Evolutionary conservation across 352 stramenopile genomes (phyloP).

Genomic region (Discostella stelligera): DNA sequence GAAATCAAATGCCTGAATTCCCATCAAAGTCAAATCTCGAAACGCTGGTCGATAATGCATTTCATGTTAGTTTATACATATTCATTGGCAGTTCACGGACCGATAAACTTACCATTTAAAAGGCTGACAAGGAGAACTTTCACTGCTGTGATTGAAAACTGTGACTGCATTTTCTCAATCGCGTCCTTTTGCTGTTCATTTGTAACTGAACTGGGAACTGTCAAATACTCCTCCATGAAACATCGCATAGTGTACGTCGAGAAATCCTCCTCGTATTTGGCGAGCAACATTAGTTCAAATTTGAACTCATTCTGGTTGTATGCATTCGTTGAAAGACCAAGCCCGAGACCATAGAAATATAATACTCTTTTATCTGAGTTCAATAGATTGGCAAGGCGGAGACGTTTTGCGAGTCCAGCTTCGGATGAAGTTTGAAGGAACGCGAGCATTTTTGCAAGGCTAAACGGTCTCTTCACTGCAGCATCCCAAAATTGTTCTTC

Average conservation of each 20-base stretch:
- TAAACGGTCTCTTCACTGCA: slow-evolving; percentile 70
- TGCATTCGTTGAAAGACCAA: slow-evolving; percentile 65
- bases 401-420: slow-evolving; percentile 65
- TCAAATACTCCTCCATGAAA: slow-evolving; percentile 74
- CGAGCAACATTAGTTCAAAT: slow-evolving; percentile 65
- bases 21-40: slow-evolving; percentile 58
- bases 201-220: slow-evolving; percentile 8
- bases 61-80: background rate
- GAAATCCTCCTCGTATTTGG: slow-evolving; percentile 72
- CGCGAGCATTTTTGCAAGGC: slow-evolving; percentile 64
- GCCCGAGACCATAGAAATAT: slow-evolving; percentile 74
- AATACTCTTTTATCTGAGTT: slow-evolving; percentile 69
- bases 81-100: background rate
- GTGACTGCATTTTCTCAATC: slow-evolving; percentile 46
- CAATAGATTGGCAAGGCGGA: slow-evolving; percentile 59
- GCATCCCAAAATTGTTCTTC: slow-evolving; percentile 57
- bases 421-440: slow-evolving; percentile 61
- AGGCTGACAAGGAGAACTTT: slow-evolving; percentile 72
- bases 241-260: slow-evolving; percentile 68
- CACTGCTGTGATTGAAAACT: slow-evolving; percentile 64
- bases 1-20: slow-evolving; percentile 72
- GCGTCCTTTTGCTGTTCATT: slow-evolving; percentile 13
- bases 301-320: slow-evolving; percentile 67
- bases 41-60: slow-evolving; percentile 10
- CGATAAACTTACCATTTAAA: slow-evolving; percentile 49